Base-by-base conservation (phyloP, 2,329 filamentous ascomycete genomes). In the Boeremia lycopersici region DNA sequence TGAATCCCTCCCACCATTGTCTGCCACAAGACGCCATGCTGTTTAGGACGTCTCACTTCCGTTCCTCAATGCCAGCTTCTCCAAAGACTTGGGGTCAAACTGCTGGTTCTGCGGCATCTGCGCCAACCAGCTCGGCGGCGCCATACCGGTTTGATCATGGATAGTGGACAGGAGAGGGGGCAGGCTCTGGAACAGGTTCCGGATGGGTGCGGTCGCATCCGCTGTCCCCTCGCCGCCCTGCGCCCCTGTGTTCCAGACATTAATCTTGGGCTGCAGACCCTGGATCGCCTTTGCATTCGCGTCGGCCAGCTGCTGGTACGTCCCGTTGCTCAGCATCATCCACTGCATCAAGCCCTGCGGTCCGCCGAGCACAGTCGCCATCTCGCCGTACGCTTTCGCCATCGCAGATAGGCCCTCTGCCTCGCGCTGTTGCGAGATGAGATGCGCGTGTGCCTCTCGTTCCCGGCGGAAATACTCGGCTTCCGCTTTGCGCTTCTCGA, bases 261-360 rank as follows among this genome's bases (percentile, higher is more conserved):
- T 92, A 78, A 96, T 95, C 87, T 96, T 96, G 61, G 91, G 91
- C 73, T 92, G 84, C 62, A 96, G 77, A 25, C 91, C 91, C 46
- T 85, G 81, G 70, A 96, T 85, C 29, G 90, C 91, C 29, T 81
- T 73, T 41, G 89, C 90, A 65, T 96, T 96, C 44, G 89, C 90
- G 65, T 88, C 82, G 53, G 91, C 91, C 44, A 96, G 83, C 64
- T 87, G 83, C 70, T 90, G 84, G 74, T 91, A 93, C 0, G 88
- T 90, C 64, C 88, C 88, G 74, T 88, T 88, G 78, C 93, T 88
- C 70, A 96, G 86, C 91, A 96, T 96, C 77, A 93, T 83, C 80
- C 89, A 93, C 73, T 93, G 88, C 65, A 96, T 80, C 53, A 96
- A 81, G 28, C 89, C 89, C 31, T 87, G 83, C 2, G 91, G 89